phyloP scores from a whole-genome alignment of 1,139 yeast species.

The Yamadazyma dendronema region DNA sequence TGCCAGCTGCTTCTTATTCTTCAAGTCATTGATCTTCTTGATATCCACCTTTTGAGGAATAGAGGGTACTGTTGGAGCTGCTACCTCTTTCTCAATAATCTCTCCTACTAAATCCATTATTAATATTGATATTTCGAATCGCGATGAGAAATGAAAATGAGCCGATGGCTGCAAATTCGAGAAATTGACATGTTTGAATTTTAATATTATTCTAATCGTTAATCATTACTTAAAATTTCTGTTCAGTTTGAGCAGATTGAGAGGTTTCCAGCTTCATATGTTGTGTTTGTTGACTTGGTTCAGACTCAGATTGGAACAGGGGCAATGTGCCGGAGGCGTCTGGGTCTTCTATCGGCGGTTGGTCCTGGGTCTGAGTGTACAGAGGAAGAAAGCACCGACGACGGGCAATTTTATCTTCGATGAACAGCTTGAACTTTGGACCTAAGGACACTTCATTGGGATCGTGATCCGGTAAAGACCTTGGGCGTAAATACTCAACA shows the following conservation, averaged over 20 bases:
- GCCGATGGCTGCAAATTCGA: not conserved
- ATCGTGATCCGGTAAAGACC: constrained; percentile 1
- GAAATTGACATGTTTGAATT: no score
- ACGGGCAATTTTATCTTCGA: constrained; percentile 21
- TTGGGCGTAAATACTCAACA: constrained; percentile 19
- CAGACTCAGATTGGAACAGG: no score
- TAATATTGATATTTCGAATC: not conserved
- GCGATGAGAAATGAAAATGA: constrained; percentile 1
- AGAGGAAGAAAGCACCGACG: constrained; percentile 23
- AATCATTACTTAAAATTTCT: no score
- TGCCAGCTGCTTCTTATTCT: constrained; percentile 16
- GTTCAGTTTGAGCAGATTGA: no score
- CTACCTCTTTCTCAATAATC: constrained; percentile 64
- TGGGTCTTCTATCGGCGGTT: not conserved
- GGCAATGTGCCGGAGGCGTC: not conserved
- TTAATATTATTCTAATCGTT: no score
- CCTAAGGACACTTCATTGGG: constrained; percentile 15
- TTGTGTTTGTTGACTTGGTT: no score
- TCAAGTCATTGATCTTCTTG: constrained; percentile 46
- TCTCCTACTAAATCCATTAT: constrained; percentile 73
- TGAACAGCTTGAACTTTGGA: constrained; percentile 18
- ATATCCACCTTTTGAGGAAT: constrained; percentile 14
- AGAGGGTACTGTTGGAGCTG: constrained; percentile 33
- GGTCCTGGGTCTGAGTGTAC: constrained; percentile 11
- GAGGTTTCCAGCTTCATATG: no score